These are phyloP conservation scores for Penicillium sp. DNA, from an alignment of 2,329 filamentous ascomycete genomes.

Conservation along the genomic window DNA sequence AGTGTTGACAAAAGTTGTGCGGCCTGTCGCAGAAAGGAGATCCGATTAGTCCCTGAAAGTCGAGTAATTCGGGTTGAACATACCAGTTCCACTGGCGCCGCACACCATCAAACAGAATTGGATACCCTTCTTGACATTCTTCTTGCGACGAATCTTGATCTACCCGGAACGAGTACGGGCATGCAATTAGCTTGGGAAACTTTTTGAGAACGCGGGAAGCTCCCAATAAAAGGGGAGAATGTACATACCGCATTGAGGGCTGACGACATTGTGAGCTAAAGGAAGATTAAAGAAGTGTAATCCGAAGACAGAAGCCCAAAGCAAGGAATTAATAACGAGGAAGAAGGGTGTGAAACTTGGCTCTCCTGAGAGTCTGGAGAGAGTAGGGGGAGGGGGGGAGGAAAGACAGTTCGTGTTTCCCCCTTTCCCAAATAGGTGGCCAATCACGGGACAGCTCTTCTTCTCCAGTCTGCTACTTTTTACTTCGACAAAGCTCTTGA, in stretches of 20 bases:
- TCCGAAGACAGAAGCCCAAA: constrained; percentile 20
- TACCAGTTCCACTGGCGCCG: constrained; percentile 97
- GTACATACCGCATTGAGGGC: constrained; percentile 55
- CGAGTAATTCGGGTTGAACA: not conserved
- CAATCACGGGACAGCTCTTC: constrained; percentile 26
- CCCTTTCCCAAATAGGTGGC: constrained; percentile 28
- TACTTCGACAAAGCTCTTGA: constrained; percentile 6
- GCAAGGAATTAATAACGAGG: constrained; percentile 20
- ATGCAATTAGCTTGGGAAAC: constrained; percentile 20
- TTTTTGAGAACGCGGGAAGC: constrained; percentile 22
- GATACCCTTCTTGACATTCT: constrained; percentile 99
- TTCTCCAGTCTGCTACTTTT: constrained; percentile 21
- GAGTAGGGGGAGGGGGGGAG: constrained; percentile 23
- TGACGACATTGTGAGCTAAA: constrained; percentile 51
- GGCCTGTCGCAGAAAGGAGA: constrained; percentile 56
- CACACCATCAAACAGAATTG: constrained; percentile 99
- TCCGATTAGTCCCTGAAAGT: not conserved
- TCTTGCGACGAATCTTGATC: constrained; percentile 99
- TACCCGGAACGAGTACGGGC: constrained; percentile 38
- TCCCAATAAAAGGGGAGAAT: constrained; percentile 25
- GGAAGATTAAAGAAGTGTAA: constrained; percentile 22
- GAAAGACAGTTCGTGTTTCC: constrained; percentile 33
- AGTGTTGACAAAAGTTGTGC: constrained; percentile 99
- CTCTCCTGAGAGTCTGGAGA: constrained; percentile 29
- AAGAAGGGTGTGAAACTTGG: constrained; percentile 26